phyloP scores from a whole-genome alignment of 768 basidiomycete species.

The Zangia roseola region DNA sequence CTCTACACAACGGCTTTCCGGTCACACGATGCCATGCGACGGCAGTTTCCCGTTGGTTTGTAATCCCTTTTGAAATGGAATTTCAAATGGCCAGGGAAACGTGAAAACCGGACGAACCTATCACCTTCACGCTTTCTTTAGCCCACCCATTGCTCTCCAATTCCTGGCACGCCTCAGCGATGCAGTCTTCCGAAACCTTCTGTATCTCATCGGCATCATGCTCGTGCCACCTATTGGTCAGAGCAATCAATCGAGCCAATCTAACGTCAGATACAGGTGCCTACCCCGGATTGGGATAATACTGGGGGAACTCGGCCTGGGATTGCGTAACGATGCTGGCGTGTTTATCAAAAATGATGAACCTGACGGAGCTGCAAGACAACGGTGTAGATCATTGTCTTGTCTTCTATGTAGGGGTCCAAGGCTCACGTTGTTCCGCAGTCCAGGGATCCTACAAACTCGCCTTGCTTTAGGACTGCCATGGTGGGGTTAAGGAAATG shows the following conservation, averaged over 20 bases:
- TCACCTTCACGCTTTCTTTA: conserved; percentile 82
- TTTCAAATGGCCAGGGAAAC: background rate
- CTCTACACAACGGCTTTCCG: conserved; percentile 83
- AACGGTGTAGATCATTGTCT: conserved; percentile 1
- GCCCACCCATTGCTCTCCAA: conserved; percentile 78
- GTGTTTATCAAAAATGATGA: conserved; percentile 85
- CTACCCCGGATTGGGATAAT: conserved; percentile 85
- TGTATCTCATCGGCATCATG: conserved; percentile 88
- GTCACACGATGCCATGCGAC: conserved; percentile 91
- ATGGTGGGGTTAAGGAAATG: conserved; percentile 21
- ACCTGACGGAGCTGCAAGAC: conserved; percentile 72
- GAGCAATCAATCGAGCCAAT: background rate
- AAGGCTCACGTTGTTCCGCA: conserved; percentile 88
- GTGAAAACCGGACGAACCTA: conserved; percentile 56
- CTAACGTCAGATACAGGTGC: conserved; percentile 12
- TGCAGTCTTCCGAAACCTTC: conserved; percentile 69
- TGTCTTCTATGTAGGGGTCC: too few relatives aligned
- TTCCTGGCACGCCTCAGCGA: conserved; percentile 64
- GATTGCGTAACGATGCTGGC: conserved; percentile 87
- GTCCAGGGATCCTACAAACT: conserved; percentile 91
- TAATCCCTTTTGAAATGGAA: conserved; percentile 60
- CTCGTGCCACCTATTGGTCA: conserved; percentile 78
- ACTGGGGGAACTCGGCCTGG: conserved; percentile 92
- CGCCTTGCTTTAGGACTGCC: conserved; percentile 53
- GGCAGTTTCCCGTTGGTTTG: conserved; percentile 96